Conservation (phyloP, 2,329 filamentous ascomycete species). For the Pseudohalonectria lignicola region DNA sequence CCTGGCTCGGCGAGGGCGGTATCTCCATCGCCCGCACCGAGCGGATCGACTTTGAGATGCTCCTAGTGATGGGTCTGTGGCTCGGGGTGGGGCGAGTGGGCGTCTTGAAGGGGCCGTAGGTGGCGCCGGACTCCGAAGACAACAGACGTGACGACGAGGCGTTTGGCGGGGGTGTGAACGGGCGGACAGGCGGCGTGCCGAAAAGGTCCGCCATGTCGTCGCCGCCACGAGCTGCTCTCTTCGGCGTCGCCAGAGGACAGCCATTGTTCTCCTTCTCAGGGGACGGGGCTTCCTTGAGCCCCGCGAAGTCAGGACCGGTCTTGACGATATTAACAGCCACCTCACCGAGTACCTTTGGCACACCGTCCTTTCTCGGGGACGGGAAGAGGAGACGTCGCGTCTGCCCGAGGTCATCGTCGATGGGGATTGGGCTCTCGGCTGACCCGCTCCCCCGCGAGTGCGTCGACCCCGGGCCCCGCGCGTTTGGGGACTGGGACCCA, state of each 20-base stretch:
- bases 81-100: slow-evolving; percentile 51
- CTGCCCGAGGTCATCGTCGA: slow-evolving; percentile 37
- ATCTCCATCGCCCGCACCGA: slow-evolving; percentile 28
- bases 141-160: slow-evolving; percentile 32
- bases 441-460: slow-evolving; percentile 46
- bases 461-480: slow-evolving; percentile 30
- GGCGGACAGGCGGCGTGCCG: slow-evolving; percentile 39
- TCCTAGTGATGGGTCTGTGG: slow-evolving; percentile 50
- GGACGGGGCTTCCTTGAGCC: slow-evolving; percentile 7
- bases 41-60: slow-evolving; percentile 45
- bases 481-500: slow-evolving; percentile 13
- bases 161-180: slow-evolving; percentile 41
- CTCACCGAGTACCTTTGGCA: slow-evolving; percentile 50
- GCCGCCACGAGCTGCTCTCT: slow-evolving; percentile 1
- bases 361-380: slow-evolving; percentile 57
- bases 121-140: too few species aligned
- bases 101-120: slow-evolving; percentile 46
- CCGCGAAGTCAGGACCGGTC: slow-evolving; percentile 16
- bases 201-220: slow-evolving; percentile 49
- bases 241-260: too few species aligned
- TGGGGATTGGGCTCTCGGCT: slow-evolving; percentile 42
- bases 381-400: slow-evolving; percentile 68
- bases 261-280: background rate
- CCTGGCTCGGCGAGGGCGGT: slow-evolving; percentile 28
- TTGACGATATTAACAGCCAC: slow-evolving; percentile 41